Conservation (phyloP, 1,284 basidiomycete species). For the Cronartium ribicola region DNA sequence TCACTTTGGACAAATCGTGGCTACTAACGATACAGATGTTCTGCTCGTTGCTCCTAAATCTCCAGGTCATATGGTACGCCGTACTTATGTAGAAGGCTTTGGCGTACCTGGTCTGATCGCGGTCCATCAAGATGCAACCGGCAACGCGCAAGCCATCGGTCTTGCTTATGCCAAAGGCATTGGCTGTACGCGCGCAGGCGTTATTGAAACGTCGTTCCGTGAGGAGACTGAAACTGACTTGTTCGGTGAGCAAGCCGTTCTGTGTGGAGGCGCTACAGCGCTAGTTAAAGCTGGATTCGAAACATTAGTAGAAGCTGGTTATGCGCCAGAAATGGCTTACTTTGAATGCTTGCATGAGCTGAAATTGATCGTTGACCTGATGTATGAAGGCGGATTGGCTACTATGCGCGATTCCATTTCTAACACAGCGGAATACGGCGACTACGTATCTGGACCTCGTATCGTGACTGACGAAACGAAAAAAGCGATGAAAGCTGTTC, state of each 20-base stretch:
- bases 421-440: no score
- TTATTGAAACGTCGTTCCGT: constrained; percentile 98
- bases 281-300: no score
- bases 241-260: constrained; percentile 98
- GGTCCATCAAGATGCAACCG: constrained; percentile 75
- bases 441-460: no score
- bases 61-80: constrained; percentile 96
- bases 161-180: constrained; percentile 92
- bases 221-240: constrained; percentile 99
- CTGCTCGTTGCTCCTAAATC: constrained; percentile 99
- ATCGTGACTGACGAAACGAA: no score
- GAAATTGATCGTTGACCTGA: no score
- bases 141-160: constrained; percentile 96
- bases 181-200: constrained; percentile 89
- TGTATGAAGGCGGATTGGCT: no score
- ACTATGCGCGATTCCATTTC: no score
- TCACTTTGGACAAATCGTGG: constrained; percentile 92
- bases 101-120: constrained; percentile 79
- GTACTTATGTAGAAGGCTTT: constrained; percentile 98
- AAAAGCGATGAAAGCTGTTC: no score
- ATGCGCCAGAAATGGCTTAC: no score
- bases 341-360: no score
- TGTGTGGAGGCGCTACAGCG: constrained; percentile 99
- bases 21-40: constrained; percentile 91
- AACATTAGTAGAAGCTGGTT: no score